These are phyloP conservation scores for Ceratocystis colombiana DNA, from an alignment of 2,329 filamentous ascomycete genomes.

Conservation along the genomic window DNA sequence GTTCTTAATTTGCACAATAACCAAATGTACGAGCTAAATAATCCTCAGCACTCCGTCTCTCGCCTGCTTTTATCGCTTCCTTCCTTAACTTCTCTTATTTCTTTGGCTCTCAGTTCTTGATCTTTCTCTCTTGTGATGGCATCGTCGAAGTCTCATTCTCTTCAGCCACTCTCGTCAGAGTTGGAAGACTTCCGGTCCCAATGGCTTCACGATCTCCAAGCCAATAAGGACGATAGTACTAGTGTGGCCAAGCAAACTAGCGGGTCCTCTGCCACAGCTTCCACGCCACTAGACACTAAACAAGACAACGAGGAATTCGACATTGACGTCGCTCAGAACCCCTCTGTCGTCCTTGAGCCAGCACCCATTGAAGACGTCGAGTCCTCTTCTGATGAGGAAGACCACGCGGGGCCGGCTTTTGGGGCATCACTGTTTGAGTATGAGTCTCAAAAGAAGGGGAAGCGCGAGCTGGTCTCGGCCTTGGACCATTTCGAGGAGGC, in stretches of 20 bases:
- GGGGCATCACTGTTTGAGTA: conserved; percentile 19
- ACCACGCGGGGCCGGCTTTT: conserved; percentile 21
- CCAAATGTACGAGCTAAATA: neutral
- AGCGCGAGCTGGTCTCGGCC: conserved; percentile 56
- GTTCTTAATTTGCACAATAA: neutral
- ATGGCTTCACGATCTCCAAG: conserved; percentile 69
- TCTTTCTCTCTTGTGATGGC: neutral
- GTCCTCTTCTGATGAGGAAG: conserved; percentile 26
- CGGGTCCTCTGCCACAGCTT: conserved; percentile 16
- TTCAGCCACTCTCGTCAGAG: conserved; percentile 41
- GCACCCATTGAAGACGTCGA: conserved; percentile 30
- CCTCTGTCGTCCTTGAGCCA: conserved; percentile 25
- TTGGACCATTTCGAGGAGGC: conserved; percentile 89
- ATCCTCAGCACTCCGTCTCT: neutral
- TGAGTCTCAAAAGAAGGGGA: conserved; percentile 17
- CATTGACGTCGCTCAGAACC: conserved; percentile 27
- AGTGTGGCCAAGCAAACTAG: conserved; percentile 33
- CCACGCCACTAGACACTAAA: neutral
- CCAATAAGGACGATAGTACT: neutral
- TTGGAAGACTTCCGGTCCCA: conserved; percentile 75
- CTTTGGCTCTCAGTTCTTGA: neutral
- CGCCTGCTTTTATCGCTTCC: neutral
- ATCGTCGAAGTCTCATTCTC: neutral
- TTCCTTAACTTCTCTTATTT: neutral
- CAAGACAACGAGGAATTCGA: neutral